Evolutionary conservation across 495 filamentous ascomycete species (phyloP).

Genomic region (Penicillium robsamsonii): DNA sequence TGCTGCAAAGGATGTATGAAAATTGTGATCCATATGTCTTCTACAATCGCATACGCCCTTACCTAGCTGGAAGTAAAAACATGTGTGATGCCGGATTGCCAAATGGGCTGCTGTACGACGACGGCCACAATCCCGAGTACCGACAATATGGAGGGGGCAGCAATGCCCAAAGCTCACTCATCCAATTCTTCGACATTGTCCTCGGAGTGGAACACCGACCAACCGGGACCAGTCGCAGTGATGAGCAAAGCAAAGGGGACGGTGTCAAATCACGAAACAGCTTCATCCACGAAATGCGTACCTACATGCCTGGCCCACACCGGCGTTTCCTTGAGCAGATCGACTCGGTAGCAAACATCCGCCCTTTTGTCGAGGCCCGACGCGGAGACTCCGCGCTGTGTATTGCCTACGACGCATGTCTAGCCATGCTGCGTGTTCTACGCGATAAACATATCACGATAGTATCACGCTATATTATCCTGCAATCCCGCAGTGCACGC

Average conservation of each 20-base stretch:
- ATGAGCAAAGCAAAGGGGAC: slow-evolving; percentile 18
- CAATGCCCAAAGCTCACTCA: slow-evolving; percentile 91
- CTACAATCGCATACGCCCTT: slow-evolving; percentile 89
- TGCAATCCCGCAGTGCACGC: slow-evolving; percentile 57
- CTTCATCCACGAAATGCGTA: slow-evolving; percentile 95
- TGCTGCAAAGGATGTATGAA: slow-evolving; percentile 86
- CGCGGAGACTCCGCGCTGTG: slow-evolving; percentile 60
- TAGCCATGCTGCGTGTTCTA: slow-evolving; percentile 84
- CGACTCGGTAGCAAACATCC: slow-evolving; percentile 79
- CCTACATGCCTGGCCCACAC: slow-evolving; percentile 93
- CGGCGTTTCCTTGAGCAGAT: slow-evolving; percentile 84
- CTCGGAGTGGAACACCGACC: slow-evolving; percentile 88
- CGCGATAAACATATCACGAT: slow-evolving; percentile 96
- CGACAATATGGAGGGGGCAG: slow-evolving; percentile 84
- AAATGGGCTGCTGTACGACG: slow-evolving; percentile 81
- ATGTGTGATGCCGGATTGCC: slow-evolving; percentile 92
- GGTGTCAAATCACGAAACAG: slow-evolving; percentile 57
- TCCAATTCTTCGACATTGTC: slow-evolving; percentile 94
- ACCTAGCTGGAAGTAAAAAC: slow-evolving; percentile 93
- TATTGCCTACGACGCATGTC: slow-evolving; percentile 84
- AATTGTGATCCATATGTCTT: slow-evolving; percentile 91
- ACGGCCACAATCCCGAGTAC: slow-evolving; percentile 65
- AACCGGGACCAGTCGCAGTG: slow-evolving; percentile 65
- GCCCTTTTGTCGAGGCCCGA: slow-evolving; percentile 72
- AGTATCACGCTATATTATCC: slow-evolving; percentile 91